Base-by-base conservation (phyloP, 768 basidiomycete genomes). In the Strobilomyces dryophilus region DNA sequence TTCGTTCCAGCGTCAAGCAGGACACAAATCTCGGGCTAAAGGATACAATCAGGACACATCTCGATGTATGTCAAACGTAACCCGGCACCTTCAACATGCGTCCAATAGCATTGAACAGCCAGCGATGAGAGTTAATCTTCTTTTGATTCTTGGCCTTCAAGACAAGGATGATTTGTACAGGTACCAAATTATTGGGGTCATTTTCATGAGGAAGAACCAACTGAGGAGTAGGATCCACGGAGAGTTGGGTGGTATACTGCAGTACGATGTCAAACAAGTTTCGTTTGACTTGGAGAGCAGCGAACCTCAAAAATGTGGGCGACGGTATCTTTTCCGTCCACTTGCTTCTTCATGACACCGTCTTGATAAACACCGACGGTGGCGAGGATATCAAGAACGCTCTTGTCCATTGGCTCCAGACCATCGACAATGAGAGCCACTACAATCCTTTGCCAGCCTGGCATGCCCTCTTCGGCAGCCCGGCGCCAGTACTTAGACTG, bases 1-100 rank as follows among this genome's bases (percentile, higher is more conserved):
- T 97, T 98, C 7, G 95, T 98, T 56, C 95, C 95, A 6, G 93
- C 95, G 67, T 97, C 95, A 57, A 98, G 81, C 31, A 98, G 79
- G 55, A 95, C 87, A 70, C 93, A 95, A 45, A 87, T 83, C 64
- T 97, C 92, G 6, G 95, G 95, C 83, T 95, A 61, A 61, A 58
- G 40, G 10, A 41, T 40, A 39, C 44, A 43, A 51, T 37, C n/a
- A 20, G n/a, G 24, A 24, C 5, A 42, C 14, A 49, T 37, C 5
- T 8, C 36, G 37, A 54, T 67, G 11, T 14, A 31, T 2, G 21
- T 10, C 18, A 17, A 7, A 24, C 61, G 74, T 40, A n/a, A 35
- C 8, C 14, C 15, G 26, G 6, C 54, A 87, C 90, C 60, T 90
- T 79, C 39, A 95, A 71, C 60, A 87, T 85, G 62, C 76, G 82